Percentiles rank a stretch among this genome's conserved stretches.
phyloP scores from a whole-genome alignment of 345 rosid species.

The Aethionema arabicum region DNA sequence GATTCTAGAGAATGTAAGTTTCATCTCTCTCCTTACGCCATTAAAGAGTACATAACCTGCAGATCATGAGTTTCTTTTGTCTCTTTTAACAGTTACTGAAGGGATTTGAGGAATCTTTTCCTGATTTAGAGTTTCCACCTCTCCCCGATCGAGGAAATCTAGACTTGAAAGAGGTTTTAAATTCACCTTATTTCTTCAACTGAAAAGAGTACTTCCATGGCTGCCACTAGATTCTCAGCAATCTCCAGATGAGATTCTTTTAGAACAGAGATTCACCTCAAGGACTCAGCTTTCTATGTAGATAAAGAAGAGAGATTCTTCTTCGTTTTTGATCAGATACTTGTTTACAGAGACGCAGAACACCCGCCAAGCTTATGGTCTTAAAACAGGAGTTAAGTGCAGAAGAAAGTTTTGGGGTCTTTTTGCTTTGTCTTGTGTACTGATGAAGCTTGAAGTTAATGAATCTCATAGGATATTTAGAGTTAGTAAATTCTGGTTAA shows the following conservation, averaged over 20 bases:
- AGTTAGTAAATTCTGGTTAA: slow-evolving; percentile 5
- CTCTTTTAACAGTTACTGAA: slow-evolving; percentile 62
- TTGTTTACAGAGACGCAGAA: slow-evolving; percentile 24
- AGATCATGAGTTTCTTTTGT: slow-evolving; percentile 44
- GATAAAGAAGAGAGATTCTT: slow-evolving; percentile 5
- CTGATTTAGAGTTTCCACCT: slow-evolving; percentile 66
- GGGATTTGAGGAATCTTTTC: slow-evolving; percentile 79
- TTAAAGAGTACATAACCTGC: slow-evolving; percentile 39
- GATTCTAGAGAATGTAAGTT: slow-evolving; percentile 82
- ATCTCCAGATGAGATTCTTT: slow-evolving; percentile 19
- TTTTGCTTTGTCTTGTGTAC: slow-evolving; percentile 3
- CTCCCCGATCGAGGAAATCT: slow-evolving; percentile 91
- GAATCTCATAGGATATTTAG: slow-evolving; percentile 1
- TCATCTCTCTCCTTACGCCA: slow-evolving; percentile 12
- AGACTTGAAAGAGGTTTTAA: slow-evolving; percentile 67
- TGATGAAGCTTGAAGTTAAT: slow-evolving; percentile 13
- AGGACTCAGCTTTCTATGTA: slow-evolving; percentile 31
- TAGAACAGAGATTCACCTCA: slow-evolving; percentile 24
- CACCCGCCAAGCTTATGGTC: too few species aligned
- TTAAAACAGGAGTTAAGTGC: too few species aligned
- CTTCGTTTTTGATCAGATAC: not conserved
- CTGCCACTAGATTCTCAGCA: slow-evolving; percentile 27
- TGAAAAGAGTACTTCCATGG: slow-evolving; percentile 35
- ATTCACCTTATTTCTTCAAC: slow-evolving; percentile 95
- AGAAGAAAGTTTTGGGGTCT: slow-evolving; percentile 2